A percentile compares a stretch with the other conserved stretches of the same genome.
Conservation (phyloP, 768 basidiomycete genomes). For the Glaciozyma martinii region DNA sequence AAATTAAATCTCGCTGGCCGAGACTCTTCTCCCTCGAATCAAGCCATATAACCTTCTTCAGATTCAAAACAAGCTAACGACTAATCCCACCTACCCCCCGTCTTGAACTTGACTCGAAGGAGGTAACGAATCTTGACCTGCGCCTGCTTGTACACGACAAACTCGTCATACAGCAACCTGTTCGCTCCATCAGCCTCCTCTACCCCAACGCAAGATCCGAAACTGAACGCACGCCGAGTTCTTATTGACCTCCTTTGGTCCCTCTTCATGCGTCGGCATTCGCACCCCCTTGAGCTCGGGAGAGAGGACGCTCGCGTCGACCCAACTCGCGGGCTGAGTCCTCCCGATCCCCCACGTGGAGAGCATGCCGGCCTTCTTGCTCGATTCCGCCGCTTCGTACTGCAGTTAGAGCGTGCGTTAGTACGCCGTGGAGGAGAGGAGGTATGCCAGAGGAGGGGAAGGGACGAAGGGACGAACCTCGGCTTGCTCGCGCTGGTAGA, state of each 20-base stretch:
- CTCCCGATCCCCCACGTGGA: not conserved
- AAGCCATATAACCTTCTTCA: no score
- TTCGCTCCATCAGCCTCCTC: not conserved
- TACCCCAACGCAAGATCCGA: not conserved
- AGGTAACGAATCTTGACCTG: not conserved
- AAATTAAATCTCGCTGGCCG: no score
- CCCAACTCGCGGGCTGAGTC: not conserved
- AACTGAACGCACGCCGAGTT: not conserved
- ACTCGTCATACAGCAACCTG: not conserved
- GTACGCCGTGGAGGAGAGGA: no score
- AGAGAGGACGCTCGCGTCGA: not conserved
- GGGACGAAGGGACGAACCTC: constrained; percentile 26
- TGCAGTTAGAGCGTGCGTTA: no score
- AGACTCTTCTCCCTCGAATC: no score
- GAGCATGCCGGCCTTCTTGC: not conserved
- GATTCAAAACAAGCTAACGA: no score
- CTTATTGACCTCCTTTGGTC: not conserved
- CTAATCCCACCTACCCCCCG: not conserved
- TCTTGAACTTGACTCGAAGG: not conserved
- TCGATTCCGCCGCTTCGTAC: constrained; percentile 44
- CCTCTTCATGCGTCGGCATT: not conserved
- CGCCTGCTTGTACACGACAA: not conserved
- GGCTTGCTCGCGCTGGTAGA: not conserved
- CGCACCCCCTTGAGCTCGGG: not conserved
- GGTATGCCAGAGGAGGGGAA: no score